Percentiles rank a stretch among this genome's conserved stretches.
phyloP scores from a whole-genome alignment of 2,329 filamentous ascomycete genomes.

The Hypoxylon sp. region DNA sequence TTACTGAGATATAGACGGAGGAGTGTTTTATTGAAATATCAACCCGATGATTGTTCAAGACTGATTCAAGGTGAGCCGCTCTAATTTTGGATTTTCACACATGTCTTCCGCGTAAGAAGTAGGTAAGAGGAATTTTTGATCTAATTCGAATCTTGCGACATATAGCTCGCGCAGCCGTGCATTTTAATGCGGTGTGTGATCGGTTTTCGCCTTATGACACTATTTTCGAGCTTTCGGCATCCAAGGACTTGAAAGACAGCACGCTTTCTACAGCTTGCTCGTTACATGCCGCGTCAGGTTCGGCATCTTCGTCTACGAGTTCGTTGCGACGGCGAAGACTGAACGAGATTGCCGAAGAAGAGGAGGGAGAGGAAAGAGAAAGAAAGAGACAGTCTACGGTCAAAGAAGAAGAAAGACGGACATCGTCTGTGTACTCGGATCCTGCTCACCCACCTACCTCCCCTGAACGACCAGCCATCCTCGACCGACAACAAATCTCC shows the following conservation, averaged over 20 bases:
- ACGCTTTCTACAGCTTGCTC: slow-evolving; percentile 89
- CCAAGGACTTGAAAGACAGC: slow-evolving; percentile 85
- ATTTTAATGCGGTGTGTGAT: slow-evolving; percentile 73
- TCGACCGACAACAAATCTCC: slow-evolving; percentile 62
- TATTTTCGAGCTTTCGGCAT: slow-evolving; percentile 76
- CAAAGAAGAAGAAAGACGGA: slow-evolving; percentile 54
- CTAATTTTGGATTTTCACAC: slow-evolving; percentile 7
- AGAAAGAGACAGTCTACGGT: slow-evolving; percentile 66
- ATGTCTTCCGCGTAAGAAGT: too few species aligned
- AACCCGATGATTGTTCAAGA: slow-evolving; percentile 89
- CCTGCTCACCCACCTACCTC: slow-evolving; percentile 33
- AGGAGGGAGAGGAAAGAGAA: slow-evolving; percentile 75
- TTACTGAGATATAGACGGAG: slow-evolving; percentile 88
- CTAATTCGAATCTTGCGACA: slow-evolving; percentile 28
- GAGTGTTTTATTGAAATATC: slow-evolving; percentile 91
- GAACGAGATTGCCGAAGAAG: slow-evolving; percentile 94
- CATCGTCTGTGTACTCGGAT: slow-evolving; percentile 43
- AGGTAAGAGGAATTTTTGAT: slow-evolving; percentile 34
- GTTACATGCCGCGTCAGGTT: slow-evolving; percentile 85
- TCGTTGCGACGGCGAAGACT: slow-evolving; percentile 79
- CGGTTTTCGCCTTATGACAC: slow-evolving; percentile 87
- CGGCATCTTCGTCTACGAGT: slow-evolving; percentile 84
- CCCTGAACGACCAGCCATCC: slow-evolving; percentile 53
- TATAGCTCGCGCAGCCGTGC: slow-evolving; percentile 81
- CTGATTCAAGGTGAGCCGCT: slow-evolving; percentile 81